Conservation (phyloP, 352 stramenopile species). For the Globisporangium megalacanthum region DNA sequence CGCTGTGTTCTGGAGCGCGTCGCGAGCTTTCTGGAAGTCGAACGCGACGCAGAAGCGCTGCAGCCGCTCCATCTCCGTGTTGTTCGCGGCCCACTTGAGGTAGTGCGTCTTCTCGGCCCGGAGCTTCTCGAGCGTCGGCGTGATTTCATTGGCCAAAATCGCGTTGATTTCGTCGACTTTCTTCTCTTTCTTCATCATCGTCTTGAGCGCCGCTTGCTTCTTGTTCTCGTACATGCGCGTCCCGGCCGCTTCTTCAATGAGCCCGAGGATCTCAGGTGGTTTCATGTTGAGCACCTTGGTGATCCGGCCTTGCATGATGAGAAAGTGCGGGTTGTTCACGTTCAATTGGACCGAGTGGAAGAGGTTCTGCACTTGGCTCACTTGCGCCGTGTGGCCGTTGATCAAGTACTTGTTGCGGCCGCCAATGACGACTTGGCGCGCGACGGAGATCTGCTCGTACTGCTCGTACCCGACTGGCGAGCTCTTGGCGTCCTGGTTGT, state of each 20-base stretch:
- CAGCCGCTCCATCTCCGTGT: constrained; percentile 97
- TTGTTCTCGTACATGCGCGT: constrained; percentile 99
- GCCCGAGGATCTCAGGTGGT: constrained; percentile 97
- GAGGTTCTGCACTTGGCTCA: constrained; percentile 98
- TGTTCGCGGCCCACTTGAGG: constrained; percentile 97
- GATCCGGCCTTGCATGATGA: constrained; percentile 99
- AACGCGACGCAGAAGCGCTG: constrained; percentile 96
- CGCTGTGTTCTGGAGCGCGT: constrained; percentile 81
- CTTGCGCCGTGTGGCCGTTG: constrained; percentile 97
- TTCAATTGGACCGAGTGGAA: constrained; percentile 99
- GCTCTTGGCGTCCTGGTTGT: constrained; percentile 93
- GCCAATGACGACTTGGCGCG: constrained; percentile 97
- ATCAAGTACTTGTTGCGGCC: constrained; percentile 99
- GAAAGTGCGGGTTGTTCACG: constrained; percentile 99
- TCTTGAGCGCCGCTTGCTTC: constrained; percentile 96
- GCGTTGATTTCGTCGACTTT: constrained; percentile 99
- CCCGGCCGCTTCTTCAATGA: constrained; percentile 99
- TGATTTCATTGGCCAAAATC: constrained; percentile 98
- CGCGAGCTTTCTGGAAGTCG: constrained; percentile 90
- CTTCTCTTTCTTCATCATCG: constrained; percentile 99
- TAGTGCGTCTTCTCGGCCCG: constrained; percentile 97
- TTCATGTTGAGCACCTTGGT: constrained; percentile 99
- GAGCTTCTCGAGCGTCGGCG: constrained; percentile 97
- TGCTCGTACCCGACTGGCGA: constrained; percentile 97
- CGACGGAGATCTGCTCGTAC: constrained; percentile 98